Conservation (phyloP, 2,329 filamentous ascomycete species). For the Davidsoniella neocaledoniae region DNA sequence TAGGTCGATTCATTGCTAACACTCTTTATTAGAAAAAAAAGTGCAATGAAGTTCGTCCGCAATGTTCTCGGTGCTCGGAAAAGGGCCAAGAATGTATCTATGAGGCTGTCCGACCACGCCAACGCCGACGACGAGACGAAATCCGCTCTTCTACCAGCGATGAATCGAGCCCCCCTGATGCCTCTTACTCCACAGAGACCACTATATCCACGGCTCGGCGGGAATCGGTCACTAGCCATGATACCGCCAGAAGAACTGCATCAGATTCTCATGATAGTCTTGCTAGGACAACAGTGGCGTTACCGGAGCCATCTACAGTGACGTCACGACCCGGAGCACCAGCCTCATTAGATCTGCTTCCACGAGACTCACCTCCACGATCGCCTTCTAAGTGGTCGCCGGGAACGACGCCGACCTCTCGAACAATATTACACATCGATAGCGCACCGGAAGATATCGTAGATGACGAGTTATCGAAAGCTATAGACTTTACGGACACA, state of each 20-base stretch:
- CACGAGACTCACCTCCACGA: background rate
- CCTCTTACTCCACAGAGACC: background rate
- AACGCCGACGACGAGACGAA: constrained; percentile 18
- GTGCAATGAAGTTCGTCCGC: constrained; percentile 35
- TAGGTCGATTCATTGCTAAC: no score
- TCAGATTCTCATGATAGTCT: no score
- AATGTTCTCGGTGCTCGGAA: constrained; percentile 34
- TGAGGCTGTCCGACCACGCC: constrained; percentile 27
- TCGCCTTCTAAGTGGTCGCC: constrained; percentile 1
- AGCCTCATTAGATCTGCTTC: no score
- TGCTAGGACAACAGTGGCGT: no score
- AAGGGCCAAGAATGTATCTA: constrained; percentile 32
- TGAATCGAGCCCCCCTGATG: background rate
- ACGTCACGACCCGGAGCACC: no score
- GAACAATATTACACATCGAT: background rate
- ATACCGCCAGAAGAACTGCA: no score
- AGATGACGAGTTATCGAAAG: background rate
- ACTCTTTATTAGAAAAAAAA: constrained; percentile 34
- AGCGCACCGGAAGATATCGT: background rate
- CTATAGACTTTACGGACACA: constrained; percentile 1
- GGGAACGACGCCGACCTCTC: background rate
- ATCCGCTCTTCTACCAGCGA: background rate
- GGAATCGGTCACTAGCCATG: no score
- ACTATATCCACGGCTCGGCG: background rate
- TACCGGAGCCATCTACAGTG: no score